Evolutionary conservation across 805 yeast species (phyloP).

Genomic region (Lipomyces japonicus): DNA sequence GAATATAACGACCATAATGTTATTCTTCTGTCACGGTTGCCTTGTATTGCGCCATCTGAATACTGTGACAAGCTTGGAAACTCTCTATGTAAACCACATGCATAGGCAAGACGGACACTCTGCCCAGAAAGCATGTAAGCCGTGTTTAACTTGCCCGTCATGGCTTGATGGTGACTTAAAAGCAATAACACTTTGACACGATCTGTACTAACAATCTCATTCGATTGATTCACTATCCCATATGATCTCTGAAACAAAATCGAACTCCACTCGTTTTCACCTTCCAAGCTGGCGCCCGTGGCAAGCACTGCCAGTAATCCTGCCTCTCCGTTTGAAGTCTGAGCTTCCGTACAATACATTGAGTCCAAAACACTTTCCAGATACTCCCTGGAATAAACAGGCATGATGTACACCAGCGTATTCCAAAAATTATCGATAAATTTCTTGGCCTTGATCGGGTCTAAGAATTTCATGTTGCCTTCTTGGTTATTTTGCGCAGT

Average conservation of each 20-base stretch:
- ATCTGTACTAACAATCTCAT: slow-evolving; percentile 18
- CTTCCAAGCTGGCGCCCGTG: slow-evolving; percentile 23
- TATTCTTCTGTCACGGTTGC: slow-evolving; percentile 12
- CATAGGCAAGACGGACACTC: slow-evolving; percentile 22
- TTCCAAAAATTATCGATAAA: slow-evolving; percentile 17
- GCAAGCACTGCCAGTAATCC: slow-evolving; percentile 21
- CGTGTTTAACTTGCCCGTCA: slow-evolving; percentile 17
- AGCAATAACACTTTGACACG: slow-evolving; percentile 20
- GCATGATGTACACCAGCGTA: slow-evolving; percentile 22
- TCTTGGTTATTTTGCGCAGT: background rate
- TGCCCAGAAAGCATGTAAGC: slow-evolving; percentile 23
- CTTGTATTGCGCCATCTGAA: slow-evolving; percentile 10
- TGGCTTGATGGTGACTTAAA: slow-evolving; percentile 20
- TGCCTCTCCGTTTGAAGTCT: slow-evolving; percentile 5
- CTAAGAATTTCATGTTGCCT: slow-evolving; percentile 10
- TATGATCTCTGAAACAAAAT: slow-evolving; percentile 9
- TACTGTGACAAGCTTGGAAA: slow-evolving; percentile 20
- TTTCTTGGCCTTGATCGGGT: slow-evolving; percentile 9
- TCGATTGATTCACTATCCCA: slow-evolving; percentile 12
- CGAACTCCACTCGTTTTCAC: slow-evolving; percentile 18
- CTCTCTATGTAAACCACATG: slow-evolving; percentile 25
- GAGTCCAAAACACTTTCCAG: slow-evolving; percentile 8
- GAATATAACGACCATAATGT: slow-evolving; percentile 24
- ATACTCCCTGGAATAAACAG: slow-evolving; percentile 18
- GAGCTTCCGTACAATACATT: slow-evolving; percentile 9